Percentiles rank a stretch among this genome's conserved stretches.
These are phyloP conservation scores for Eragrostis nindensis DNA, from an alignment of 176 grass and related monocot genomes.

Conservation along the genomic window DNA sequence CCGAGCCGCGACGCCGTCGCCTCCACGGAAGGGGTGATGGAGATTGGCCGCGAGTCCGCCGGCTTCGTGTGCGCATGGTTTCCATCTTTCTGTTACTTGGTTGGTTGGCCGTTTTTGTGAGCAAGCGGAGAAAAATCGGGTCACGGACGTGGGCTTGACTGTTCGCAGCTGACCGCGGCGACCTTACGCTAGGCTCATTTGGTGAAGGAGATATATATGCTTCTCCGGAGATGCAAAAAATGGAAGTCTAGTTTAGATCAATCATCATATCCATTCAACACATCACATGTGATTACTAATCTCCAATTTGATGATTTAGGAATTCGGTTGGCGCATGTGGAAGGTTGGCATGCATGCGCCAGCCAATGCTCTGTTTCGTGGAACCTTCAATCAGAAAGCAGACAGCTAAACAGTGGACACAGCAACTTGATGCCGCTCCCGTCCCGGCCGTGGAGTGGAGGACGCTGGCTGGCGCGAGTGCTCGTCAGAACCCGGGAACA, in stretches of 20 bases:
- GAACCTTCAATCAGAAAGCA: background rate
- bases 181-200: background rate
- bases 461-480: background rate
- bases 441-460: background rate
- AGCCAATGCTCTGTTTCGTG: background rate
- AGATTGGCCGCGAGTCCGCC: background rate
- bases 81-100: background rate
- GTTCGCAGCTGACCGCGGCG: background rate
- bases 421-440: conserved; percentile 13
- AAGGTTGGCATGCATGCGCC: background rate
- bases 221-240: background rate
- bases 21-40: background rate
- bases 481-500: background rate
- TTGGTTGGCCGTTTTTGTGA: background rate
- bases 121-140: background rate
- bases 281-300: background rate
- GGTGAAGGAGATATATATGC: background rate
- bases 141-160: background rate
- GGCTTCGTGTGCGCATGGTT: background rate
- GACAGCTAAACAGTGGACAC: background rate
- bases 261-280: too few relatives aligned
- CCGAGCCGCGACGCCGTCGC: conserved; percentile 8
- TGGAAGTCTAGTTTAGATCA: background rate
- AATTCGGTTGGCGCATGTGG: background rate
- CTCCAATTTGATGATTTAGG: background rate